Evolutionary conservation across 164 flowering plant genomes (phyloP).

Genomic region (Sedum album): DNA sequence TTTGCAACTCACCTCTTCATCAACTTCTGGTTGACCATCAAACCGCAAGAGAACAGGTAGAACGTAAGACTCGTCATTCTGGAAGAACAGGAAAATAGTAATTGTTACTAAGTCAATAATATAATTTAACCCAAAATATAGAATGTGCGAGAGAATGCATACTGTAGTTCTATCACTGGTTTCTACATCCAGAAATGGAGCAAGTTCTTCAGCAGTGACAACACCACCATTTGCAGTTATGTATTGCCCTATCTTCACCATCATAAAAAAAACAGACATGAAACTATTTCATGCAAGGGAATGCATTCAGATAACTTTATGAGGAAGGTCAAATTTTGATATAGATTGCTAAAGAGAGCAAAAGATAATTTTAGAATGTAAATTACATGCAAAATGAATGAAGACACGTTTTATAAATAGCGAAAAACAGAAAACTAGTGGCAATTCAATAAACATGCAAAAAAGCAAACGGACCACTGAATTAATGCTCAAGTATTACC

Average conservation of each 20-base stretch:
- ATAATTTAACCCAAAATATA: background rate
- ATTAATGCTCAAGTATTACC: slow-evolving; percentile 64
- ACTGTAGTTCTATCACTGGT: slow-evolving; percentile 33
- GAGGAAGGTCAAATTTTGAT: background rate
- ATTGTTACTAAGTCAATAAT: background rate
- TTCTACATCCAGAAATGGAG: slow-evolving; percentile 86
- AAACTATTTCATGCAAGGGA: background rate
- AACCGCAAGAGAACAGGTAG: slow-evolving; percentile 85
- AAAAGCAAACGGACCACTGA: slow-evolving; percentile 39
- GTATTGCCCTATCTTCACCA: slow-evolving; percentile 78
- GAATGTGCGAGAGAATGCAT: slow-evolving; percentile 8
- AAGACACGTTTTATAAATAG: background rate
- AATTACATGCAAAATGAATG: background rate
- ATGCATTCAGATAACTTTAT: background rate
- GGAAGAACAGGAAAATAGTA: slow-evolving; percentile 12
- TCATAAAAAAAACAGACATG: background rate
- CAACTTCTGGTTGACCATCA: slow-evolving; percentile 93
- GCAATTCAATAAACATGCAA: slow-evolving; percentile 1
- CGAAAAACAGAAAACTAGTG: background rate
- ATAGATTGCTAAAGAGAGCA: no score
- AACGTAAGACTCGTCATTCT: slow-evolving; percentile 85
- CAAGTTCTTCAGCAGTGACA: slow-evolving; percentile 93
- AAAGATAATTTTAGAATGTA: no score
- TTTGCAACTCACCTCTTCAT: slow-evolving; percentile 61
- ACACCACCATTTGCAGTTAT: slow-evolving; percentile 89